Evolutionary conservation across 306 rosid genomes (phyloP), one percentile per base, ranked within the genome.

Genomic region (Cicer judaicum): DNA sequence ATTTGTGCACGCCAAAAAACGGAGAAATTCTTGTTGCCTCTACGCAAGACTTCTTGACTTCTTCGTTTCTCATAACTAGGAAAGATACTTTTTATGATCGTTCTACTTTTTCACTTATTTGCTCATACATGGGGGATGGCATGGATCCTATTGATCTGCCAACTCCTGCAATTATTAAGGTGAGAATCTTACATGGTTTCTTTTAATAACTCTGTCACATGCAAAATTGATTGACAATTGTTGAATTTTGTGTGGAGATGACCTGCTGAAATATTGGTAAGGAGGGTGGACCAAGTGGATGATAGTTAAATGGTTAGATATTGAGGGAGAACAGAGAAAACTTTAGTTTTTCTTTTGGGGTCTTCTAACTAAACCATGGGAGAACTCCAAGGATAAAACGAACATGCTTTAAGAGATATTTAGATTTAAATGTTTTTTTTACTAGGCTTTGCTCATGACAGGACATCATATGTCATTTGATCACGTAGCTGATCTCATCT

Each of bases 1-100:
- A 93, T 86, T 83, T 93, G 68, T 93, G 98, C 87, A 93, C 98
- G 10, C 98, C 98, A 6, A 93, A 93, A 84, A 93, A 93, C 82
- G 98, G 98, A 60, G 98, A 93, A 81, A 91, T 93, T 77, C 76
- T 93, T 79, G 97, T 93, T 84, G 98, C 98, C 79, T 93, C 98
- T 16, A 93, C 97, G 19, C 98, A 93, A 86, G 98, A 93, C 85
- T 93, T 93, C 78, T 83, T 93, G 69, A 93, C 98, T 14, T 89
- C 98, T 63, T 93, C 98, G n/a, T 93, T 87, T 75, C 92, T 93
- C 79, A 87, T 93, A 68, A 89, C 98, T 57, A 84, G 97, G 79
- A 91, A 93, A 84, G 98, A 93, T 81, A 91, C 90, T 7, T 93
- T 93, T 85, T 93, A 93, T 80, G 98, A 93, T 79, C 98, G 98